These are phyloP conservation scores for Apiotrichum gamsii DNA, from an alignment of 1,284 basidiomycete genomes.

Conservation along the genomic window DNA sequence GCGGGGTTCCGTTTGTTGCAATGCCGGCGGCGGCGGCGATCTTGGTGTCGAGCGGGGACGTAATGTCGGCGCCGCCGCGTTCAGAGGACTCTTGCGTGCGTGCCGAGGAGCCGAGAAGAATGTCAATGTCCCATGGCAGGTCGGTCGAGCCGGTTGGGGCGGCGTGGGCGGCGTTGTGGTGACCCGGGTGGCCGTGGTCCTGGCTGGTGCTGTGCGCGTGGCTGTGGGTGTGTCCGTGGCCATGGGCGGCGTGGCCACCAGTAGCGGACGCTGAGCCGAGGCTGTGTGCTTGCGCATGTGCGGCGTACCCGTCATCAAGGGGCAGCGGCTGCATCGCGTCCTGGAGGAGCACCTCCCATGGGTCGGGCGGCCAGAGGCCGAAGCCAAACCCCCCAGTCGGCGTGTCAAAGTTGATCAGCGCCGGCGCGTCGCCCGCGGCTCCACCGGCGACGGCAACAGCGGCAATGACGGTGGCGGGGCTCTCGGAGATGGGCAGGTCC, in stretches of 20 bases:
- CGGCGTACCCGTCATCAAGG: conserved; percentile 6
- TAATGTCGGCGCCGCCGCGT: not conserved
- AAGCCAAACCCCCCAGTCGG: conserved; percentile 11
- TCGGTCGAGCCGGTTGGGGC: no score
- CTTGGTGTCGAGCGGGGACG: no score
- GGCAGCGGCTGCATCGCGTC: conserved; percentile 11
- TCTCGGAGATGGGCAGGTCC: not conserved
- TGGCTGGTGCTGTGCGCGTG: no score
- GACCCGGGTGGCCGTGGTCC: no score
- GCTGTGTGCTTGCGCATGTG: conserved; percentile 8
- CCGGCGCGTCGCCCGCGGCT: not conserved
- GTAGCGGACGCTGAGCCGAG: no score
- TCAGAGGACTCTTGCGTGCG: conserved; percentile 22
- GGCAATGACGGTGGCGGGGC: no score
- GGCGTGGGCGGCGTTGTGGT: not conserved
- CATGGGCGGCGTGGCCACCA: no score
- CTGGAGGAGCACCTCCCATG: conserved; percentile 21
- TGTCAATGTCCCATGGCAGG: conserved; percentile 16
- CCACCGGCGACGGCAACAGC: not conserved
- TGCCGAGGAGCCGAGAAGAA: conserved; percentile 3
- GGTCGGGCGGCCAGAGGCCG: conserved; percentile 15
- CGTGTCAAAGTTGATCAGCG: conserved; percentile 4
- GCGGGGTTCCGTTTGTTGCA: not conserved
- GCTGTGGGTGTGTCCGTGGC: no score
- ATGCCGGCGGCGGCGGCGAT: not conserved